These are phyloP conservation scores for Colletotrichum godetiae DNA, from an alignment of 2,329 filamentous ascomycete species.

Conservation along the genomic window DNA sequence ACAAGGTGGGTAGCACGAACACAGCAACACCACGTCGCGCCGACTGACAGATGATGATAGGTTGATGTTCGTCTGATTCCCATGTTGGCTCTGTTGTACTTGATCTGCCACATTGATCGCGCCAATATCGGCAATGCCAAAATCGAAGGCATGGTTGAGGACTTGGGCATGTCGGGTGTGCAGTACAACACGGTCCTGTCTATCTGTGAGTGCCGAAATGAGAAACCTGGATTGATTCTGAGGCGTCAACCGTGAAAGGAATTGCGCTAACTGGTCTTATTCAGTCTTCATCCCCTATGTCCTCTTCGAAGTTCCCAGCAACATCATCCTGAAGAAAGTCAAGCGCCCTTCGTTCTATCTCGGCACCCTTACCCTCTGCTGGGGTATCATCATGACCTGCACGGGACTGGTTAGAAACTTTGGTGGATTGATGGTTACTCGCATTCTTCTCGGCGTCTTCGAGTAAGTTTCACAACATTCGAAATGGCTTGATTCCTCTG, in stretches of 20 bases:
- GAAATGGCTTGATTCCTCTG: not conserved
- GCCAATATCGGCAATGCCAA: slow-evolving; percentile 65
- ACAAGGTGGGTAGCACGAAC: slow-evolving; percentile 33
- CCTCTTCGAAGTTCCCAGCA: slow-evolving; percentile 73
- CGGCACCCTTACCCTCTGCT: slow-evolving; percentile 70
- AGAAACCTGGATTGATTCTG: slow-evolving; percentile 63
- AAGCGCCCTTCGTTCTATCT: slow-evolving; percentile 72
- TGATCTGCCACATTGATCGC: slow-evolving; percentile 67
- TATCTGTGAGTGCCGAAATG: slow-evolving; percentile 69
- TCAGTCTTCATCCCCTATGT: slow-evolving; percentile 75
- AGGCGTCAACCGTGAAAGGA: slow-evolving; percentile 60
- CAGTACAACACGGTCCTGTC: slow-evolving; percentile 62
- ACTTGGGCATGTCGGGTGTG: slow-evolving; percentile 63
- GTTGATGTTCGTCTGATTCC: slow-evolving; percentile 45
- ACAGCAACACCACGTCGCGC: fast-evolving
- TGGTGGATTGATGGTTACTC: slow-evolving; percentile 42
- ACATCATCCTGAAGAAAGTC: slow-evolving; percentile 72
- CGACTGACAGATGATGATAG: not conserved
- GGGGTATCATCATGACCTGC: slow-evolving; percentile 40
- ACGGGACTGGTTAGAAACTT: slow-evolving; percentile 40
- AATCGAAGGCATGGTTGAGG: slow-evolving; percentile 51
- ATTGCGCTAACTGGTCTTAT: not conserved
- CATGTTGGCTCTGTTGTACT: slow-evolving; percentile 67
- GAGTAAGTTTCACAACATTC: slow-evolving; percentile 47
- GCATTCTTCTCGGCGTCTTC: slow-evolving; percentile 62